A percentile compares a stretch with the other conserved stretches of the same genome.
Evolutionary conservation across 257 asterid species (phyloP).

Genomic region (Solanum chilense): DNA sequence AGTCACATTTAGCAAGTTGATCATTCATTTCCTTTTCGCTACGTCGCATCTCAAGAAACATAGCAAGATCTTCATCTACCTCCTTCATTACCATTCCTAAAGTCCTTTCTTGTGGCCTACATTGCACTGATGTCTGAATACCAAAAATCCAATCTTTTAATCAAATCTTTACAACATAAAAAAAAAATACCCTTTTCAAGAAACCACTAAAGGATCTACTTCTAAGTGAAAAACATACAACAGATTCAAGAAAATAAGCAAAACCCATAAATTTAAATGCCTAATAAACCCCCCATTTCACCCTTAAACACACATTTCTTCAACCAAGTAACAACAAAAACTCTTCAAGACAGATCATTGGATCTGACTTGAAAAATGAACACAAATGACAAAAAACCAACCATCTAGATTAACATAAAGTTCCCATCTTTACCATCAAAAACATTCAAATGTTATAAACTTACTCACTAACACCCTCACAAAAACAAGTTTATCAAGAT

Average conservation of each 20-base stretch:
- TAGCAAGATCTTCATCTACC: conserved; percentile 72
- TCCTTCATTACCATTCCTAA: conserved; percentile 81
- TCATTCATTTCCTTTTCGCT: conserved; percentile 15
- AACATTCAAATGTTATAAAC: background rate
- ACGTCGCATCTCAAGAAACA: conserved; percentile 31
- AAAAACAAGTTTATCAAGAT: background rate
- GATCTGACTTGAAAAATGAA: background rate
- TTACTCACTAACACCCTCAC: background rate
- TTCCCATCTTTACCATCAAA: background rate
- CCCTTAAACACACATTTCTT: background rate
- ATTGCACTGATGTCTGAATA: conserved; percentile 60
- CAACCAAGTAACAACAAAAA: background rate
- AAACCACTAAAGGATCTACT: background rate
- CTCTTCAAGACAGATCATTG: background rate
- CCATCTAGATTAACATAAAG: background rate
- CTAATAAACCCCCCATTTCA: background rate
- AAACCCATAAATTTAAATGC: background rate
- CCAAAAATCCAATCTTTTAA: background rate
- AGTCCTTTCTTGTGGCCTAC: conserved; percentile 59
- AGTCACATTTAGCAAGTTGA: background rate
- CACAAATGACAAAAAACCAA: background rate
- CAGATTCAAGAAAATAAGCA: background rate
- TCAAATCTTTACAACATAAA: background rate
- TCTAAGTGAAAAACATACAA: background rate
- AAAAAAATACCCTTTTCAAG: background rate